Percentiles rank a stretch among this genome's conserved stretches.
phyloP scores from a whole-genome alignment of 371 early-diverging fungal species.

The Choanephora cucurbitarum region DNA sequence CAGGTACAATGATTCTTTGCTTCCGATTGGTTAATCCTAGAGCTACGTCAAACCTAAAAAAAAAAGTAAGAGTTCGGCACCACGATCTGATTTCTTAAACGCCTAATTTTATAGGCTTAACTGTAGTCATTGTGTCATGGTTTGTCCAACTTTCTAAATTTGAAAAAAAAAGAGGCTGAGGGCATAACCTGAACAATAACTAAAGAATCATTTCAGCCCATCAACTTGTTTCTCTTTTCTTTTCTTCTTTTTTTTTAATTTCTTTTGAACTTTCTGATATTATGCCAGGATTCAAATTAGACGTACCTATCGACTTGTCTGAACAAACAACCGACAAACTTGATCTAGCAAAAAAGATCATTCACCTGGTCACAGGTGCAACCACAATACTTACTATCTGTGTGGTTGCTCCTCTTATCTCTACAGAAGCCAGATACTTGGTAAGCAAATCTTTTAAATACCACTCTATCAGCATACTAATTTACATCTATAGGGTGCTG shows the following conservation, averaged over 20 bases:
- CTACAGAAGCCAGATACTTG: constrained; percentile 27
- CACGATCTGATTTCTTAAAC: too few relatives aligned
- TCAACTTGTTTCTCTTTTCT: constrained; percentile 6
- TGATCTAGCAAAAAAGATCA: constrained; percentile 20
- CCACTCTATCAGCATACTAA: too few relatives aligned
- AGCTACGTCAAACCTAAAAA: too few relatives aligned
- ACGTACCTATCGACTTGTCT: constrained; percentile 25
- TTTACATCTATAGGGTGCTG: constrained; percentile 30
- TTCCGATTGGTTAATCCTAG: too few relatives aligned
- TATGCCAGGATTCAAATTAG: constrained; percentile 24
- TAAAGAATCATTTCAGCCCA: neutral
- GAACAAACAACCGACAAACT: constrained; percentile 23
- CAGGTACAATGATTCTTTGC: too few relatives aligned
- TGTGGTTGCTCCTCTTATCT: constrained; percentile 31
- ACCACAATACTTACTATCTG: constrained; percentile 22
- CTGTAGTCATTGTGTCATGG: too few relatives aligned
- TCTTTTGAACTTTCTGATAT: constrained; percentile 1
- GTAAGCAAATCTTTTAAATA: constrained; percentile 19
- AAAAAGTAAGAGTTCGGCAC: too few relatives aligned
- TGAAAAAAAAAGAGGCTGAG: neutral
- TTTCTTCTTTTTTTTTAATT: constrained; percentile 3
- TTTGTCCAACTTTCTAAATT: neutral
- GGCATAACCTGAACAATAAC: neutral
- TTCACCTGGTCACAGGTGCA: constrained; percentile 19
- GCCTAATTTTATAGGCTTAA: too few relatives aligned